phyloP scores from a whole-genome alignment of 176 grass and related monocot genomes.

The Phragmites australis region DNA sequence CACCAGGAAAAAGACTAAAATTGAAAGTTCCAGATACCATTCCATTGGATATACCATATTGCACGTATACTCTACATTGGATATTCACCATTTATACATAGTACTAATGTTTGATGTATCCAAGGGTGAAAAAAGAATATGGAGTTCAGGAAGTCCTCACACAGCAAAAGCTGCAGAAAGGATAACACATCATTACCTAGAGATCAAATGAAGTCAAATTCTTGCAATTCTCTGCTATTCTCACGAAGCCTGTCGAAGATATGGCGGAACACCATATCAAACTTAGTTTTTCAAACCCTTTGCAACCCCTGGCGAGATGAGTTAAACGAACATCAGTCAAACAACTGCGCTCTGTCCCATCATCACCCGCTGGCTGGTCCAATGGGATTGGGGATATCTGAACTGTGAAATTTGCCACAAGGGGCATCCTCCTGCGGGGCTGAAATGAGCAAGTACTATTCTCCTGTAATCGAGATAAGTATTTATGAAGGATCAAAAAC shows the following conservation, averaged over 20 bases:
- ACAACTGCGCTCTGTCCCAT: slow-evolving; percentile 43
- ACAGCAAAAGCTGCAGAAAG: slow-evolving; percentile 15
- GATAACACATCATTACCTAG: slow-evolving; percentile 50
- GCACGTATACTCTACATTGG: too few relatives aligned
- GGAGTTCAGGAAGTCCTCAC: slow-evolving; percentile 5
- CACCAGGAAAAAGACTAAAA: too few relatives aligned
- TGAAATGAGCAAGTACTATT: slow-evolving; percentile 4
- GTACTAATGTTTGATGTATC: not conserved
- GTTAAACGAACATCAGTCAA: slow-evolving; percentile 68
- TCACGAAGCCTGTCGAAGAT: slow-evolving; percentile 69
- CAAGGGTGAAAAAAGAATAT: not conserved
- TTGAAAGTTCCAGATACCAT: too few relatives aligned
- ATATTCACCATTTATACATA: not conserved
- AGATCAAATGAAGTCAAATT: slow-evolving; percentile 73
- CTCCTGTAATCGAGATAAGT: slow-evolving; percentile 35
- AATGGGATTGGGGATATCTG: slow-evolving; percentile 20
- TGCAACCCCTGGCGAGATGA: slow-evolving; percentile 59
- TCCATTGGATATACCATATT: too few relatives aligned
- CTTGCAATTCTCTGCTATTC: slow-evolving; percentile 70
- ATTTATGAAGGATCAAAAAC: not conserved
- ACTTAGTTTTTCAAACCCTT: slow-evolving; percentile 75
- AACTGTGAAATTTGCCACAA: too few relatives aligned
- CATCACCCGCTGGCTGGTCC: slow-evolving; percentile 16
- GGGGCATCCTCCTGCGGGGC: not conserved
- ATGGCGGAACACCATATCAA: slow-evolving; percentile 71